Conservation (phyloP, 495 filamentous ascomycete genomes). For the Neurospora sp. region DNA sequence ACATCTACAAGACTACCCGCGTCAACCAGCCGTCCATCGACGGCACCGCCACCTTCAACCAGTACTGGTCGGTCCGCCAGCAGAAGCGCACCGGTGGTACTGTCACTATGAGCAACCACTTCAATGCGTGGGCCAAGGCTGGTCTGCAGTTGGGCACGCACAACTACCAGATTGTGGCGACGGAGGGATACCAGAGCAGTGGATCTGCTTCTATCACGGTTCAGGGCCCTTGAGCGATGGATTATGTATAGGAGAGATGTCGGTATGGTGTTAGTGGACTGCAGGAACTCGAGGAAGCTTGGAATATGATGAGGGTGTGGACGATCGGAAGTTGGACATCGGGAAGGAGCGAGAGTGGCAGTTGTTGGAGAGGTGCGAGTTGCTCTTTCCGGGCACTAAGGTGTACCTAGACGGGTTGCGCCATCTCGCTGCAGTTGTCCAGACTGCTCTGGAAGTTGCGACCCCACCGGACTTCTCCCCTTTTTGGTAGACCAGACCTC, state of each 20-base stretch:
- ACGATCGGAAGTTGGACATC: background rate
- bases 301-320: background rate
- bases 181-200: conserved; percentile 48
- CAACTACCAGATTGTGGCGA: conserved; percentile 51
- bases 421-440: background rate
- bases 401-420: background rate
- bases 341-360: background rate
- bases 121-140: conserved; percentile 44
- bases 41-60: conserved; percentile 45
- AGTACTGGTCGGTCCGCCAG: conserved; percentile 46
- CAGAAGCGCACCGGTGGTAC: conserved; percentile 34
- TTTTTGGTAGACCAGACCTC: background rate
- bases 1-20: conserved; percentile 49
- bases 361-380: background rate
- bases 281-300: background rate
- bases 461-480: background rate
- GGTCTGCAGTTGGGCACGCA: conserved; percentile 41
- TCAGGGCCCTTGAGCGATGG: background rate
- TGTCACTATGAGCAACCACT: conserved; percentile 42
- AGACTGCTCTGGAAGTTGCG: background rate
- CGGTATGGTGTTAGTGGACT: background rate
- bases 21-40: conserved; percentile 50
- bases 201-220: conserved; percentile 43
- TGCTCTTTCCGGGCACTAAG: background rate
- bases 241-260: background rate